These are phyloP conservation scores for Nothophytophthora sp. DNA, from an alignment of 352 stramenopile species.

Conservation along the genomic window DNA sequence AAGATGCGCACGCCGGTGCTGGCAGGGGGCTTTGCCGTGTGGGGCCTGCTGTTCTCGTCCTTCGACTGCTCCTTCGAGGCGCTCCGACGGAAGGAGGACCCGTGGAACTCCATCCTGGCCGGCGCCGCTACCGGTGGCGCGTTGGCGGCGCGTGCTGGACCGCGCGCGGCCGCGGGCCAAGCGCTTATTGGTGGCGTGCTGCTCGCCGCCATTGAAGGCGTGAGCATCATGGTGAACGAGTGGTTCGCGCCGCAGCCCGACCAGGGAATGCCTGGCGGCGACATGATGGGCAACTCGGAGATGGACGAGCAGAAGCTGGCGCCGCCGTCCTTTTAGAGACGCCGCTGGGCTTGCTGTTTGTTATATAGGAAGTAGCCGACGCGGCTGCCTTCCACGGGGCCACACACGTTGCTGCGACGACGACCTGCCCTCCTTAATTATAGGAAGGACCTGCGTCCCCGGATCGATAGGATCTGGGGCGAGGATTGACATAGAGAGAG, in stretches of 20 bases:
- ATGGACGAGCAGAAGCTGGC: slow-evolving; percentile 86
- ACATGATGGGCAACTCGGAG: slow-evolving; percentile 57
- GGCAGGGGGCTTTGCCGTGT: slow-evolving; percentile 94
- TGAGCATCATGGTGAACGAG: slow-evolving; percentile 96
- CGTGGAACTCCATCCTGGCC: slow-evolving; percentile 99
- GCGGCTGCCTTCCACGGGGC: not conserved
- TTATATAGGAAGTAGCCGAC: slow-evolving; percentile 14
- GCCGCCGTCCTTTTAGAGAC: slow-evolving; percentile 76
- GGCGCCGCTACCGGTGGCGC: slow-evolving; percentile 96
- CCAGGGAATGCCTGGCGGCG: slow-evolving; percentile 37
- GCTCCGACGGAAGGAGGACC: slow-evolving; percentile 98
- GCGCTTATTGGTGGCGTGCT: slow-evolving; percentile 96
- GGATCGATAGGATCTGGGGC: slow-evolving; percentile 22
- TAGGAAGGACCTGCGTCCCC: slow-evolving; percentile 33
- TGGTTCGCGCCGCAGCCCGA: slow-evolving; percentile 73
- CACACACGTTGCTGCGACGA: slow-evolving; percentile 31
- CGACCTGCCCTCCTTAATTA: slow-evolving; percentile 46
- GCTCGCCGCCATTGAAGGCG: slow-evolving; percentile 96
- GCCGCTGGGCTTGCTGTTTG: slow-evolving; percentile 12
- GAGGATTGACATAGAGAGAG: slow-evolving; percentile 36
- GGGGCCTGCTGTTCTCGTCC: slow-evolving; percentile 97
- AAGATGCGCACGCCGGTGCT: slow-evolving; percentile 95
- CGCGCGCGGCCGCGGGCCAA: slow-evolving; percentile 92
- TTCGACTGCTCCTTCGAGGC: slow-evolving; percentile 98
- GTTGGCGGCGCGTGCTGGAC: slow-evolving; percentile 94